Evolutionary conservation across 306 rosid genomes (phyloP), one percentile per base, ranked within the genome.

Genomic region (Astragalus membranaceus): DNA sequence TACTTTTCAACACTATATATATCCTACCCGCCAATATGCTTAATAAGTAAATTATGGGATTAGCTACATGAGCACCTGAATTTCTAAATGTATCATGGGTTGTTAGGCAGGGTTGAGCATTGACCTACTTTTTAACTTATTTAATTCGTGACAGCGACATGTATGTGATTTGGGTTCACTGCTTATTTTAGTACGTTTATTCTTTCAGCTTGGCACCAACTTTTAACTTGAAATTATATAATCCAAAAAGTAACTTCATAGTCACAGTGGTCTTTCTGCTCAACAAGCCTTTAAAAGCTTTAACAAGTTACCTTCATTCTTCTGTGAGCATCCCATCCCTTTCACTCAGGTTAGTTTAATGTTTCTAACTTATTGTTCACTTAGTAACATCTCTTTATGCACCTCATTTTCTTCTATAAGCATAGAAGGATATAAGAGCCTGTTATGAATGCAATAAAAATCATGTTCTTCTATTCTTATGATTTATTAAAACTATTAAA

Each of bases 181-280:
- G 20, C 56, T 47, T 32, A 68, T 68, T 74, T 72, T 69, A 35
- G 15, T 47, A 57, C 13, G 4, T 67, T 64, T 49, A 74, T 70
- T 81, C 50, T 69, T 86, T 66, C 87, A 84, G 84, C 63, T 55
- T 49, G 74, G 82, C 74, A 16, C 11, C 67, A 78, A 70, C 75
- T 68, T 32, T 87, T 89, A 94, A 86, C 89, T 64, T 54, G 65
- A 53, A 85, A 79, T 72, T 76, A 80, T 79, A 78, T 76, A 80
- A 78, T 68, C 73, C 59, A 69, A 32, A 65, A 32, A 64, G 46
- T 67, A 78, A 66, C 77, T 78, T 74, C 39, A 35, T 35, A 26
- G 30, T 35, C 74, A 20, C 49, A 55, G 13, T 26, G 5, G 76
- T 51, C 49, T 77, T 81, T 29, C 50, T 54, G 77, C 47, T 49